Evolutionary conservation across 2,329 filamentous ascomycete species (phyloP).

Genomic region (Aureobasidium musti): DNA sequence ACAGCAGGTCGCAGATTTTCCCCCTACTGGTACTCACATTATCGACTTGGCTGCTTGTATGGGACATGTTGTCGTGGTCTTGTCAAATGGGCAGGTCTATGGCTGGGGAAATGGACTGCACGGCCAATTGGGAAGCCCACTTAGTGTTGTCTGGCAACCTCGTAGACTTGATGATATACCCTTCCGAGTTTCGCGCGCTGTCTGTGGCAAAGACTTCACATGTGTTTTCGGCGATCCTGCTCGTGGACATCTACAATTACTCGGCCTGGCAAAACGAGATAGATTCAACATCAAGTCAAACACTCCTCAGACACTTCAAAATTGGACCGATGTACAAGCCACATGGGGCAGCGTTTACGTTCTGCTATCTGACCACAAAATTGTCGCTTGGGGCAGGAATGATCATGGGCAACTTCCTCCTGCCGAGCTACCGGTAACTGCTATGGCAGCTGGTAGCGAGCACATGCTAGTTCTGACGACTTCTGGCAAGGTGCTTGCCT

Average conservation of each 20-base stretch:
- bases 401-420: conserved; percentile 82
- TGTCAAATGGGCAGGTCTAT: conserved; percentile 74
- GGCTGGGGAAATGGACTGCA: conserved; percentile 90
- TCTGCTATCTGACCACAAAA: conserved; percentile 59
- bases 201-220: conserved; percentile 85
- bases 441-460: conserved; percentile 84
- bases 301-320: conserved; percentile 56
- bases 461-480: conserved; percentile 75
- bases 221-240: conserved; percentile 61
- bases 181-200: conserved; percentile 67
- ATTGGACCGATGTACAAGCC: conserved; percentile 70
- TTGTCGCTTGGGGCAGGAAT: conserved; percentile 78
- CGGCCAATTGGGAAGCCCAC: conserved; percentile 71
- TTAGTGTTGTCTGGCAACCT: conserved; percentile 59
- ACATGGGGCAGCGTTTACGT: conserved; percentile 84
- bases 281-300: conserved; percentile 47
- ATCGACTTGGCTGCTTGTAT: conserved; percentile 71
- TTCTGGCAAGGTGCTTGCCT: conserved; percentile 68
- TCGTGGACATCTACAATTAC: conserved; percentile 62
- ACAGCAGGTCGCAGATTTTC: conserved; percentile 62
- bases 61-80: conserved; percentile 72
- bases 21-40: conserved; percentile 60
- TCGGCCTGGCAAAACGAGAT: conserved; percentile 79
- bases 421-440: conserved; percentile 59
- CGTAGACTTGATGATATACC: conserved; percentile 59